Percentiles rank a stretch among this genome's conserved stretches.
These are phyloP conservation scores for Saraca asoca DNA, from an alignment of 331 rosid genomes.

Conservation along the genomic window DNA sequence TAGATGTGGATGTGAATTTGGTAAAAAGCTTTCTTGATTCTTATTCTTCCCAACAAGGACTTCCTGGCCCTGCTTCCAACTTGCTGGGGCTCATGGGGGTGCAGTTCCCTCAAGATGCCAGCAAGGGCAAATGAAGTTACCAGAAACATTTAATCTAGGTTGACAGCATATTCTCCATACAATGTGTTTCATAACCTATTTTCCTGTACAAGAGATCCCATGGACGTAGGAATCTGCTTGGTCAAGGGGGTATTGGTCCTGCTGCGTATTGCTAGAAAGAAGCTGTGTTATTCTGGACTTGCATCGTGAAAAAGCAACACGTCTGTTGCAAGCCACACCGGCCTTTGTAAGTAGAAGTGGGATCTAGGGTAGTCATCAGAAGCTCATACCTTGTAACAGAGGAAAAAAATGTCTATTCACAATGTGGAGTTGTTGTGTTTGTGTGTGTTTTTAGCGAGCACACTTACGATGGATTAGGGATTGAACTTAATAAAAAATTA, in stretches of 20 bases:
- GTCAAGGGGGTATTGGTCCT: background rate
- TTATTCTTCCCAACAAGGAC: conserved; percentile 92
- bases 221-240: conserved; percentile 12
- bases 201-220: background rate
- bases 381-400: too few relatives aligned
- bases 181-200: conserved; percentile 12
- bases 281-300: conserved; percentile 16
- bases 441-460: too few relatives aligned
- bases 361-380: too few relatives aligned
- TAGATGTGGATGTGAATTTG: conserved; percentile 91
- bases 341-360: too few relatives aligned
- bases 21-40: conserved; percentile 93
- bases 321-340: background rate
- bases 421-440: too few relatives aligned
- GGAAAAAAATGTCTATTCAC: too few relatives aligned
- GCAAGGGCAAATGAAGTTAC: conserved; percentile 56
- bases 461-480: too few relatives aligned
- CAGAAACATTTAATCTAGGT: background rate
- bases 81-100: conserved; percentile 93
- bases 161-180: conserved; percentile 8
- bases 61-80: conserved; percentile 98
- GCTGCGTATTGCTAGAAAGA: background rate
- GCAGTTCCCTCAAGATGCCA: conserved; percentile 67
- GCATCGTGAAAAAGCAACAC: conserved; percentile 27
- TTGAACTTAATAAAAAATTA: too few relatives aligned